A percentile compares a stretch with the other conserved stretches of the same genome.
These are phyloP conservation scores for Auriscalpium microsporum DNA, from an alignment of 768 basidiomycete species.

Conservation along the genomic window DNA sequence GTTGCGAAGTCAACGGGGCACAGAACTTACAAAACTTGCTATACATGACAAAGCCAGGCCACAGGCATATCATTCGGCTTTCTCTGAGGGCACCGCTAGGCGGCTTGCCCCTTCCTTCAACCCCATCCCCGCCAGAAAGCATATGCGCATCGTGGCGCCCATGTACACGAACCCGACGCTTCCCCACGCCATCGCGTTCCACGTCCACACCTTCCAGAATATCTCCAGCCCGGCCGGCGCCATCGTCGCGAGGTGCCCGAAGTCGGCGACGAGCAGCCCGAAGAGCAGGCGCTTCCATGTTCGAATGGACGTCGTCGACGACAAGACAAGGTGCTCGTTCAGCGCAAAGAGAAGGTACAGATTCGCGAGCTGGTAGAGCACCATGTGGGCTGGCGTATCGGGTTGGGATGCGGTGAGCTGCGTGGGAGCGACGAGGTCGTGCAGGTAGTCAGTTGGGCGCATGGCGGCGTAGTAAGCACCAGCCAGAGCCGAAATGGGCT, in stretches of 20 bases:
- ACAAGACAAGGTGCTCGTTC: constrained; percentile 42
- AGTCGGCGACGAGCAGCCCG: constrained; percentile 39
- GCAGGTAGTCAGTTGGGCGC: constrained; percentile 30
- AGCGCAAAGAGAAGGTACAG: constrained; percentile 44
- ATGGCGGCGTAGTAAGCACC: constrained; percentile 41
- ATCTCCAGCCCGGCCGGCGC: constrained; percentile 33
- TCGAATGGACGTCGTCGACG: constrained; percentile 30
- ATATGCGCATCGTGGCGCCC: constrained; percentile 36
- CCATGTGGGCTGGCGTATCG: constrained; percentile 29
- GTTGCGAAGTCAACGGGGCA: no score
- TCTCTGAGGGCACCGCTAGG: no score
- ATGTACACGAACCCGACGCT: constrained; percentile 45
- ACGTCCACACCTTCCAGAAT: constrained; percentile 37
- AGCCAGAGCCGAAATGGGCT: constrained; percentile 41
- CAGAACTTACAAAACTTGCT: no score
- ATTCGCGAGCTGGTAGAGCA: constrained; percentile 40
- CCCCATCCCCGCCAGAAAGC: constrained; percentile 33
- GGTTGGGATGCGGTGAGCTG: not conserved
- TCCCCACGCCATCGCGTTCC: constrained; percentile 48
- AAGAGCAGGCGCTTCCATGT: constrained; percentile 38
- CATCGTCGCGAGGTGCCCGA: constrained; percentile 41
- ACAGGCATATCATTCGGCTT: no score
- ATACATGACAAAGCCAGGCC: no score
- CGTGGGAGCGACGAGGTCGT: constrained; percentile 23
- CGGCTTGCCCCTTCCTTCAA: constrained; percentile 5